Conservation (phyloP, 2,329 filamentous ascomycete species). For the Pseudogymnoascus destructans region DNA sequence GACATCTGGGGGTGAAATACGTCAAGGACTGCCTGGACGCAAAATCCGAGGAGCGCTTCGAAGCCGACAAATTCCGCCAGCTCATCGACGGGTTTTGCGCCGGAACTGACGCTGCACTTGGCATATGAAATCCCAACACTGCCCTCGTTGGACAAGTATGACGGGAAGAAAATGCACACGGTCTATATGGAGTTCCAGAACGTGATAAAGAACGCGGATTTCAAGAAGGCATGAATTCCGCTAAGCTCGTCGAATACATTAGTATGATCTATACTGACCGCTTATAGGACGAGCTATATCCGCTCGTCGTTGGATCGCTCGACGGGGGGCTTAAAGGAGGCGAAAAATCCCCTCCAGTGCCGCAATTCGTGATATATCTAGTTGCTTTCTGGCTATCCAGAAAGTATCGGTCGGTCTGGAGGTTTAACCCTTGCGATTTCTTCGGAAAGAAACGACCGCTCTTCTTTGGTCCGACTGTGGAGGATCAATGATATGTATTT, state of each 20-base stretch:
- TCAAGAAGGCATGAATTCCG: not conserved
- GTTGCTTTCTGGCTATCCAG: not conserved
- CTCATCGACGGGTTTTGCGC: slow-evolving; percentile 30
- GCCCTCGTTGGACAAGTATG: slow-evolving; percentile 25
- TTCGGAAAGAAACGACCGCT: not conserved
- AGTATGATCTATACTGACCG: not conserved
- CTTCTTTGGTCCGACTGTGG: not conserved
- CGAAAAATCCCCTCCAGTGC: not conserved
- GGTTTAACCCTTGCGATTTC: not conserved
- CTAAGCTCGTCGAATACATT: not conserved
- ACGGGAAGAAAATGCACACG: slow-evolving; percentile 19
- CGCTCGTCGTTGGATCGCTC: not conserved
- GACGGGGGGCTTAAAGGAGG: not conserved
- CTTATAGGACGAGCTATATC: not conserved
- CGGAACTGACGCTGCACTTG: slow-evolving; percentile 27
- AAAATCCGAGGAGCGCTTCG: slow-evolving; percentile 21
- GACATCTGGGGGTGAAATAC: slow-evolving; percentile 25
- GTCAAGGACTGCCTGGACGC: slow-evolving; percentile 21
- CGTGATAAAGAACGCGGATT: not conserved
- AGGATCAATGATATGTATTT: not conserved
- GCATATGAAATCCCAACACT: slow-evolving; percentile 30
- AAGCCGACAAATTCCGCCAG: slow-evolving; percentile 23
- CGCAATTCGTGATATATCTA: not conserved
- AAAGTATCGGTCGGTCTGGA: not conserved
- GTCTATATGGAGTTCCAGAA: not conserved